Conservation (phyloP, 176 grass and related monocot genomes). For the Aegilops tauschii region DNA sequence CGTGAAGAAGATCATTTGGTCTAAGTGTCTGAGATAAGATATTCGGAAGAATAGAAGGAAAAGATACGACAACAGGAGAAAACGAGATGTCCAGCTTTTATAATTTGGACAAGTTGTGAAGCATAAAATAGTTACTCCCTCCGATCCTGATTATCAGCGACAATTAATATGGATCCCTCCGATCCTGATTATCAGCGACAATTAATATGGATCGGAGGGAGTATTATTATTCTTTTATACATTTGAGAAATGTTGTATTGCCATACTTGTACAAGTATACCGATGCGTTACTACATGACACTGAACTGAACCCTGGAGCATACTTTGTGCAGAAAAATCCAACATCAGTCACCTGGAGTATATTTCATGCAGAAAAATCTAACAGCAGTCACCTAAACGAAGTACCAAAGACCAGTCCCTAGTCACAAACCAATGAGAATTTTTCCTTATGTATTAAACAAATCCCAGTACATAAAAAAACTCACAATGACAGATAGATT, state of each 20-base stretch:
- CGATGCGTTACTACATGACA: neutral
- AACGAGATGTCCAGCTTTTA: neutral
- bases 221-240: no score
- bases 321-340: neutral
- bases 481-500: neutral
- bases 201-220: no score
- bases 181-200: no score
- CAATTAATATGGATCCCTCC: no score
- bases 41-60: neutral
- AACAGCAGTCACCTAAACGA: neutral
- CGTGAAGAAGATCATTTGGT: neutral
- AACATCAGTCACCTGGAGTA: neutral
- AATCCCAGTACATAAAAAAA: neutral
- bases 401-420: neutral
- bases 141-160: no score
- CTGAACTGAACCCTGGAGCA: neutral
- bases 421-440: neutral
- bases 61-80: neutral
- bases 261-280: neutral
- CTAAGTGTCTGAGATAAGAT: neutral
- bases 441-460: neutral
- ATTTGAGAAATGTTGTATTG: neutral
- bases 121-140: neutral
- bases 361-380: neutral
- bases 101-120: neutral